Base-by-base conservation (phyloP, 345 rosid genomes). In the Acer campestre region DNA sequence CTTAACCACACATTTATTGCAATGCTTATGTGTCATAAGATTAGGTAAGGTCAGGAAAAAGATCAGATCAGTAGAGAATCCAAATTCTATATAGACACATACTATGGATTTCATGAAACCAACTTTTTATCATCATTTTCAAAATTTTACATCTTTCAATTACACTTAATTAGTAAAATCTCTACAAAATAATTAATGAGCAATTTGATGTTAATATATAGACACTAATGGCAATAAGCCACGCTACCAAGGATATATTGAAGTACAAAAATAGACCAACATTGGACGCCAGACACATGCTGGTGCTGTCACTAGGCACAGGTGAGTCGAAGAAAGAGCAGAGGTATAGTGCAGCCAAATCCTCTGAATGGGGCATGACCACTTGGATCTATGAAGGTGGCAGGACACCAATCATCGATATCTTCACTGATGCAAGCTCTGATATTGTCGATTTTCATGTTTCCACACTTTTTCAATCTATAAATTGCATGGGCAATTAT, bases 291-390 rank as follows among this genome's bases (percentile, higher is more conserved):
- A 61, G 66, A 25, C 14, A 71, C 17, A 61, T 81, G 77, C 77
- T 73, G 44, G 77, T 80, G 46, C 42, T 78, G 4, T 80, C 86
- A 13, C 48, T 70, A 3, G 79, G 86, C 42, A 80, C 81, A 0
- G 86, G 86, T 12, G 3, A 46, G 17, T 61, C 83, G 40, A 80
- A 83, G 67, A 9, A 69, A 44, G 81, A 77, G 67, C 29, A 27
- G 10, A 83, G 78, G 68, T 83, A 80, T 1, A 53, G 13, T 42
- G 86, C 83, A 13, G 51, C 74, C 42, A 8, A 18, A 31, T 74
- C 86, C 20, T 59, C 83, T 17, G 61, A 29, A 1, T 83, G 83
- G 81, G 79, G 83, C n/a, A 10, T 74, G 20, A 3, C 77, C 18
- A 12, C 23, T 38, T 83, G 86, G 83, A 20, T 81, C 25, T 68